Evolutionary conservation across 1,284 basidiomycete genomes (phyloP).

Genomic region (Apiotrichum gamsii): DNA sequence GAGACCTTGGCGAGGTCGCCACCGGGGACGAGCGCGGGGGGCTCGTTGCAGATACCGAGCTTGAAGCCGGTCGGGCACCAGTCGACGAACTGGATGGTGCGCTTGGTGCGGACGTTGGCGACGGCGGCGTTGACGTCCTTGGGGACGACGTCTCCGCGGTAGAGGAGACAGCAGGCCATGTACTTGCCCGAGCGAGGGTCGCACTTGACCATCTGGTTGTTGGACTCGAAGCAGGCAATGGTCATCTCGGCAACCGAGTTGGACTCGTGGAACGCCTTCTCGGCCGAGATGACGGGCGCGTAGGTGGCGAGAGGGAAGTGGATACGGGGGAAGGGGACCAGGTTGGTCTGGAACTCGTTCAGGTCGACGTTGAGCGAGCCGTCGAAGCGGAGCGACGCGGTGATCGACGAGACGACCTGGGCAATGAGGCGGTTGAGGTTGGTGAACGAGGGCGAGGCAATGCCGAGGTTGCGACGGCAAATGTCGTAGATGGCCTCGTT

Average conservation of each 20-base stretch:
- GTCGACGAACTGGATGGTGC: conserved; percentile 88
- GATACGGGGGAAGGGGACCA: conserved; percentile 95
- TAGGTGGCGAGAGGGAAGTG: conserved; percentile 97
- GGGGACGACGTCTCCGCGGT: conserved; percentile 94
- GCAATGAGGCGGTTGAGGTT: conserved; percentile 97
- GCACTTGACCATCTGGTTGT: conserved; percentile 98
- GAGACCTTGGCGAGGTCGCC: conserved; percentile 92
- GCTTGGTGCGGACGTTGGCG: conserved; percentile 91
- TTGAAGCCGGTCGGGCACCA: conserved; percentile 99
- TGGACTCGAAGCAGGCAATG: conserved; percentile 93
- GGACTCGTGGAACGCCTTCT: conserved; percentile 80
- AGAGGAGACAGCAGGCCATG: conserved; percentile 84
- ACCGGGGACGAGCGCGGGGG: conserved; percentile 80
- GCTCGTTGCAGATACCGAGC: conserved; percentile 95
- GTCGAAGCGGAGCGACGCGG: conserved; percentile 94
- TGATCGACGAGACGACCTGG: conserved; percentile 96
- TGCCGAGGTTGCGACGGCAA: conserved; percentile 90
- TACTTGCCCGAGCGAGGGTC: conserved; percentile 96
- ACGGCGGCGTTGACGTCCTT: conserved; percentile 95
- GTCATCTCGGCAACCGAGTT: conserved; percentile 99
- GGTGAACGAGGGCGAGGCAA: conserved; percentile 79
- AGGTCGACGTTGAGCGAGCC: conserved; percentile 97
- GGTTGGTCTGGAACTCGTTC: conserved; percentile 98
- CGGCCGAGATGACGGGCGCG: conserved; percentile 82
- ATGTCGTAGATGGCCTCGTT: conserved; percentile 99